Evolutionary conservation across 208 protist genomes (phyloP), one percentile per base, ranked within the genome.

Genomic region (Crithidia expoeki): DNA sequence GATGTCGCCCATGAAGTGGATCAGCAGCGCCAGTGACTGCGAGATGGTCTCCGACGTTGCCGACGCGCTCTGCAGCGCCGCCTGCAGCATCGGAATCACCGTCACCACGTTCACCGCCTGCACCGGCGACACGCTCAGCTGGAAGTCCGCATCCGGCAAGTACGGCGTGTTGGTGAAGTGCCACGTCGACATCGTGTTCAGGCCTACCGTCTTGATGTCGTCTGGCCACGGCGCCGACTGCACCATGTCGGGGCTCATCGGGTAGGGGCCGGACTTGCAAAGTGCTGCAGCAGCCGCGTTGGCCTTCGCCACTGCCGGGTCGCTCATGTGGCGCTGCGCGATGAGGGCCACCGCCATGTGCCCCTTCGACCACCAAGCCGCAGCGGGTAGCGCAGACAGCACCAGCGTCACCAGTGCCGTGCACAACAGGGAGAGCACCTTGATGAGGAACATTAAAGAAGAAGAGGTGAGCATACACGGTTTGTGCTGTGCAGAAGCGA

Each of bases 291-390:
- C 55, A 1, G 46, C 42, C 9, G 40, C 33, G 9, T 81, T 59
- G 36, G 64, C 56, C 40, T 75, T 64, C 23, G 14, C 47, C 17
- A 70, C 59, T 1, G 74, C 40, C 2, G 67, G 25, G 0, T 58
- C 32, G 7, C 63, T 49, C 64, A 87, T 52, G 42, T 80, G 63
- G 21, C 76, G 81, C 25, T 57, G 34, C 5, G 85, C 85, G 40
- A 90, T 84, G 68, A 86, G 75, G 14, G 79, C 70, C 10, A 90
- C 73, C 10, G 63, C 44, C 81, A 90, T 90, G 69, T 90, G 85
- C 5, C 81, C 85, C 4, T 56, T 78, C 36, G 63, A 65, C 81
- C 79, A 87, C 85, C 81, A 90, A 57, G 65, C 81, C 4, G 25
- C 17, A 1, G 38, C 67, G 11, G 57, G 67, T 17, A 56, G 9